Evolutionary conservation across 2,329 filamentous ascomycete species (phyloP), one percentile per base, ranked within the genome.

Genomic region (Neopestalotiopsis rosae): DNA sequence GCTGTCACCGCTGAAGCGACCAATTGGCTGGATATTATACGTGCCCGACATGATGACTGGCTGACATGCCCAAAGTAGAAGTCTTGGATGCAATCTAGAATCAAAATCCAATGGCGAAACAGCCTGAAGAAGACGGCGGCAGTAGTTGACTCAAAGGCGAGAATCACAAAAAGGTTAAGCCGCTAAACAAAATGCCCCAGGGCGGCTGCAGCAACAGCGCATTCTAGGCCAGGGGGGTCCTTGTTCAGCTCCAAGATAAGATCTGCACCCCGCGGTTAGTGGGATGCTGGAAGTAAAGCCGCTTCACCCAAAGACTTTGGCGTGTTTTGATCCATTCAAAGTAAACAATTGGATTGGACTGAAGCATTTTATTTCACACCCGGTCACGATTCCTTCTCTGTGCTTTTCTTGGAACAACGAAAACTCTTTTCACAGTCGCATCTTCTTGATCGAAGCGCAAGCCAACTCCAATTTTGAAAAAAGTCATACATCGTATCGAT

Each of bases 11-110:
- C 83, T 82, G 77, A 95, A 95, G 63, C 90, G 89, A 68, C 86
- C 83, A 67, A 92, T 82, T n/a, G 92, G 92, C 73, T 92, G 88
- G 70, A 94, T 88, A 30, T 89, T 79, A 77, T 94, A 94, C 7
- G 66, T 58, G 14, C 45, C 69, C 9, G 71, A 67, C 75, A 76
- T 76, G 24, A 20, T 62, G 4, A 30, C 9, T 20, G 10, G n/a
- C 4, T 20, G 17, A 6, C 59, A 62, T 38, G 59, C 34, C 32
- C 32, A 10, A 30, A 14, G 30, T 30, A 34, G 6, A 59, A 30
- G 30, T 12, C 57, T 59, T 34, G 4, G 9, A 6, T 14, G 40
- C 9, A 14, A 34, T 62, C 24, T 6, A 24, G 7, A 52, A 9
- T 9, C 9, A 52, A 4, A 52, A n/a, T 6, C 45, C 20, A n/a